Percentiles rank a stretch among this genome's conserved stretches.
These are phyloP conservation scores for Dothideomycetes sp. DNA, from an alignment of 2,329 filamentous ascomycete genomes.

Conservation along the genomic window DNA sequence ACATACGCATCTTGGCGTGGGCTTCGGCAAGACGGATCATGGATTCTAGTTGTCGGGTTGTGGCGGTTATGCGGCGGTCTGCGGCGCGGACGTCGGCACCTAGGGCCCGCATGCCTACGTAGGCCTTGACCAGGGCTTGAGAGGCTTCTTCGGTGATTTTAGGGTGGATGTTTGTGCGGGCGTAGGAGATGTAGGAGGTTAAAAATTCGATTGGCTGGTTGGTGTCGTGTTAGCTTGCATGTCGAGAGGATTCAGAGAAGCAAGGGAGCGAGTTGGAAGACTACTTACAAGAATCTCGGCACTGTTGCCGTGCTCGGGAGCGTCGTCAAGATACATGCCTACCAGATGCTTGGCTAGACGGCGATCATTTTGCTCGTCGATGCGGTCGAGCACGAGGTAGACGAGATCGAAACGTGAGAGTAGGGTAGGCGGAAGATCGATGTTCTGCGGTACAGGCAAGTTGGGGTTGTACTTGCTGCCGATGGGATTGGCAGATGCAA, in stretches of 20 bases:
- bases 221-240: constrained; percentile 10
- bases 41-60: constrained; percentile 89
- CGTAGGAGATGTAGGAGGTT: constrained; percentile 94
- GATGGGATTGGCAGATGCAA: constrained; percentile 95
- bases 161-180: constrained; percentile 76
- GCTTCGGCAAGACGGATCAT: constrained; percentile 97
- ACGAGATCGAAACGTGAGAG: constrained; percentile 95
- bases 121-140: constrained; percentile 74
- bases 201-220: constrained; percentile 81
- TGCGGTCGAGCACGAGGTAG: constrained; percentile 88
- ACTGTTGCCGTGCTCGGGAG: constrained; percentile 70
- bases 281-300: constrained; percentile 70
- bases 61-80: constrained; percentile 95
- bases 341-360: constrained; percentile 85
- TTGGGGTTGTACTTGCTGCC: constrained; percentile 97
- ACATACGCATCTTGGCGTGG: constrained; percentile 94
- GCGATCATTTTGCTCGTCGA: constrained; percentile 83
- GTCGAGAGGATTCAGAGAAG: constrained; percentile 1
- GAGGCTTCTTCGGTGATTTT: constrained; percentile 70
- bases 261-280: background rate
- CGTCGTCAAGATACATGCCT: constrained; percentile 94
- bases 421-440: constrained; percentile 89
- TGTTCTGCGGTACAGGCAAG: constrained; percentile 92
- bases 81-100: constrained; percentile 62
- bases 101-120: constrained; percentile 90